Base-by-base conservation (phyloP, 2,329 filamentous ascomycete genomes). In the Alternaria hordeiaustralica region DNA sequence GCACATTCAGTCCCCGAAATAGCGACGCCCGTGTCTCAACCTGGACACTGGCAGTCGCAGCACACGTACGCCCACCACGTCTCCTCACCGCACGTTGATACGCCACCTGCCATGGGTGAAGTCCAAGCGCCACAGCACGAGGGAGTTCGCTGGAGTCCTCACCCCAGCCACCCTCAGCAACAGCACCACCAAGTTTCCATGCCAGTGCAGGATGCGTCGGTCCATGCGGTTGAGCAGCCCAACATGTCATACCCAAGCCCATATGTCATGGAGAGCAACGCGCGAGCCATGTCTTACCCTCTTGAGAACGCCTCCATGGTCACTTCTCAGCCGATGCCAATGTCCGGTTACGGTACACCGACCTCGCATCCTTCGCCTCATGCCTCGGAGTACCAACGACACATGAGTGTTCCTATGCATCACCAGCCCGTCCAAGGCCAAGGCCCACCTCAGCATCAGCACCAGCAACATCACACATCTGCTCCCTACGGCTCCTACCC, bases 271-370 rank as follows among this genome's bases (percentile, higher is more conserved):
- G 79, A 81, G 57, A 73, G 73, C 60, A 81, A 77, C 58, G 66
- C 76, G 21, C 74, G 79, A 60, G 73, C 79, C 50, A 77, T 81
- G 72, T 79, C 78, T 6, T 81, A 80, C 58, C 79, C 79, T 15
- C 61, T 79, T n/a, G 79, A 81, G 61, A 78, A 74, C 54, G 65
- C 75, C 3, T 65, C 77, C 47, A 71, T 80, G 25, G 78, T 78
- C 61, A 76, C 75, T 36, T 79, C 75, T 6, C 76, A 76, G 65
- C 73, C 76, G 41, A 79, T 78, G 75, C 69, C 76, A 36, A 79
- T 79, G 74, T 72, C 74, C 3, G 78, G 78, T 28, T 80, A 80
- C 65, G 74, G 70, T 12, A 79, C 78, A 21, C 78, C 77, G 5
- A 79, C 75, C 7, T 79, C 77, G 20, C 78, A 78, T 45, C 75